Conservation (phyloP, 306 rosid genomes). For the Prosopis cineraria region DNA sequence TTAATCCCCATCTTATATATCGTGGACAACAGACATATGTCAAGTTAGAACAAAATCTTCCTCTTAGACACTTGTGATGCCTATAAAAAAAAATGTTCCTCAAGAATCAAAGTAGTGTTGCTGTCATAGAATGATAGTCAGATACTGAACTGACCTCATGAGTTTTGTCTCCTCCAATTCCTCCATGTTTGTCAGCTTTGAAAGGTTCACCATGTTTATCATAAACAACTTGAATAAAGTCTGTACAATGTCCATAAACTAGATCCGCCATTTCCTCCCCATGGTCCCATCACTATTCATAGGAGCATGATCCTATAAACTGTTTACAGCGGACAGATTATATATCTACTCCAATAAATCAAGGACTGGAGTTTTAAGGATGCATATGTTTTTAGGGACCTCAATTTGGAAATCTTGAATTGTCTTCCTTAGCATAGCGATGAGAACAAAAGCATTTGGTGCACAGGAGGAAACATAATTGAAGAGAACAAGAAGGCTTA, state of each 20-base stretch:
- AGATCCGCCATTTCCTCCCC: conserved; percentile 74
- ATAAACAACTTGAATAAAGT: conserved; percentile 59
- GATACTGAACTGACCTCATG: conserved; percentile 39
- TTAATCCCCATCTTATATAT: too few relatives aligned
- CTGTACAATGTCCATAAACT: conserved; percentile 54
- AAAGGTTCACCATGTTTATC: conserved; percentile 59
- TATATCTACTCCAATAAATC: too few relatives aligned
- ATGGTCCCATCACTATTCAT: conserved; percentile 53
- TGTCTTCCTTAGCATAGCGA: background rate
- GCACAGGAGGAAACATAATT: background rate
- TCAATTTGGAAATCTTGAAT: too few relatives aligned
- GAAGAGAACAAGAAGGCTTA: background rate
- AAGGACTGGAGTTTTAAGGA: too few relatives aligned
- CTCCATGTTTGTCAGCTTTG: conserved; percentile 59
- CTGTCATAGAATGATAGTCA: too few relatives aligned
- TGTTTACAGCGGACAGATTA: background rate
- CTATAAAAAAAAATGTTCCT: too few relatives aligned
- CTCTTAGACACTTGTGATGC: too few relatives aligned
- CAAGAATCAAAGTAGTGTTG: too few relatives aligned
- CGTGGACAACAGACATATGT: too few relatives aligned
- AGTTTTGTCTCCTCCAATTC: conserved; percentile 54
- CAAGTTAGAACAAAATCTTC: too few relatives aligned
- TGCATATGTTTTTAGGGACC: too few relatives aligned
- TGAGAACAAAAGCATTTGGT: background rate
- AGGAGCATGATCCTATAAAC: background rate